A percentile compares a stretch with the other conserved stretches of the same genome.
phyloP scores from a whole-genome alignment of 768 basidiomycete species.

The Phaffia australis region DNA sequence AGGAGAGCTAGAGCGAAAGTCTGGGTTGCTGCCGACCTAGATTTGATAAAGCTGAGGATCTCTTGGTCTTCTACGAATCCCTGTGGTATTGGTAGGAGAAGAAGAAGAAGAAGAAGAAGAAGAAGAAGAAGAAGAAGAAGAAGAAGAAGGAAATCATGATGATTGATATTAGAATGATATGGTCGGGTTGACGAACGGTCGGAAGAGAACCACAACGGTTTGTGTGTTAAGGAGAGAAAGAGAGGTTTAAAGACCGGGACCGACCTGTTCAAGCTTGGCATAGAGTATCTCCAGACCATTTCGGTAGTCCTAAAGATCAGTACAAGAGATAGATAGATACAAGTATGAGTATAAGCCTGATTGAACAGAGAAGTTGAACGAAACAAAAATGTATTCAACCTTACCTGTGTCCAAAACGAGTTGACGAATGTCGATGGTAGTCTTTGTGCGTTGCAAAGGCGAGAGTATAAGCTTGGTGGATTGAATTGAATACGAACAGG shows the following conservation, averaged over 20 bases:
- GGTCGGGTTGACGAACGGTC: background rate
- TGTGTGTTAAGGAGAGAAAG: background rate
- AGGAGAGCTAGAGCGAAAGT: constrained; percentile 4
- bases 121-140: background rate
- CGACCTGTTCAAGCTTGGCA: constrained; percentile 21
- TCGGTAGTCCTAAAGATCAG: constrained; percentile 2
- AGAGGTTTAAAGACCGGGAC: background rate
- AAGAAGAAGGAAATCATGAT: constrained; percentile 1
- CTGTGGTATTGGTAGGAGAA: too few relatives aligned
- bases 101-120: background rate
- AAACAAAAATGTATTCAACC: background rate
- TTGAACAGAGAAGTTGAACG: background rate
- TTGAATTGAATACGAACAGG: too few relatives aligned
- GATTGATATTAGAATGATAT: too few relatives aligned
- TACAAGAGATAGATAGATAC: background rate
- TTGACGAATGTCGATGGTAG: constrained; percentile 15
- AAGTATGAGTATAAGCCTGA: background rate
- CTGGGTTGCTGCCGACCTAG: background rate
- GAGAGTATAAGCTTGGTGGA: too few relatives aligned
- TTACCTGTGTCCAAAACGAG: constrained; percentile 15
- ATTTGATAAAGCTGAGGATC: constrained; percentile 13
- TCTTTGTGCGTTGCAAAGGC: too few relatives aligned
- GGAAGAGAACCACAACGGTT: background rate
- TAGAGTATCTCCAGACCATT: constrained; percentile 15
- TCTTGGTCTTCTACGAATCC: constrained; percentile 19